phyloP scores from a whole-genome alignment of 1,284 basidiomycete genomes.

The Vanrija pseudolonga region DNA sequence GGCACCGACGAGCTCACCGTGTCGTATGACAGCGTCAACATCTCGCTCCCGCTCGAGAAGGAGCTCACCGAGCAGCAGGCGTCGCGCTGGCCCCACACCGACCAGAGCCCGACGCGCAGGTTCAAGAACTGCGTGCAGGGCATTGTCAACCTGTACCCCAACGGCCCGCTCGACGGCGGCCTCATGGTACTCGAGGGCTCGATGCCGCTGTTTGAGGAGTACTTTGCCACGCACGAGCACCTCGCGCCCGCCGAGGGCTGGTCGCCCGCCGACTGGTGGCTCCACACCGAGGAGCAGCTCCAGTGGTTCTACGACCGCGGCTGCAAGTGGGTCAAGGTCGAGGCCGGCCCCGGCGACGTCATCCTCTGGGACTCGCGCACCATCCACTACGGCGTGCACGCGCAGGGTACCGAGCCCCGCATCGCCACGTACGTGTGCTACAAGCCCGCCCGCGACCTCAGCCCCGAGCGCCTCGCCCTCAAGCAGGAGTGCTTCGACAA shows the following conservation, averaged over 20 bases:
- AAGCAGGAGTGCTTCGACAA: constrained; percentile 24
- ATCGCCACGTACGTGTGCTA: constrained; percentile 44
- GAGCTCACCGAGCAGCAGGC: constrained; percentile 21
- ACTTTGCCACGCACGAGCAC: constrained; percentile 40
- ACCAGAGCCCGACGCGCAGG: constrained; percentile 43
- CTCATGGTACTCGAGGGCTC: constrained; percentile 49
- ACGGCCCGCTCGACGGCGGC: constrained; percentile 50
- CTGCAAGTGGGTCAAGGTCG: constrained; percentile 36
- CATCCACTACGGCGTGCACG: constrained; percentile 37
- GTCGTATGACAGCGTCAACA: constrained; percentile 44
- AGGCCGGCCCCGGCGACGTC: constrained; percentile 33
- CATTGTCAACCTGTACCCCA: constrained; percentile 46
- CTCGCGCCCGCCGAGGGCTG: constrained; percentile 41
- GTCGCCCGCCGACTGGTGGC: constrained; percentile 38
- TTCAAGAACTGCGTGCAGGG: constrained; percentile 50
- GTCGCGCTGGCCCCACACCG: constrained; percentile 46
- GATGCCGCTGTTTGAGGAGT: constrained; percentile 40
- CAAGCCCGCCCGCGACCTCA: constrained; percentile 35
- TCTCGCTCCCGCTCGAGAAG: constrained; percentile 39
- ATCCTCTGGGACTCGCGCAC: constrained; percentile 37
- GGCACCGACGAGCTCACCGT: constrained; percentile 48
- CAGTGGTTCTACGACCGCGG: constrained; percentile 41
- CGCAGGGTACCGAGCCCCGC: constrained; percentile 29
- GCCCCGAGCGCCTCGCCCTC: constrained; percentile 19
- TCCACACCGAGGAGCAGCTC: constrained; percentile 30